Evolutionary conservation across 306 rosid genomes (phyloP).

Genomic region (Dryas alaskensis): DNA sequence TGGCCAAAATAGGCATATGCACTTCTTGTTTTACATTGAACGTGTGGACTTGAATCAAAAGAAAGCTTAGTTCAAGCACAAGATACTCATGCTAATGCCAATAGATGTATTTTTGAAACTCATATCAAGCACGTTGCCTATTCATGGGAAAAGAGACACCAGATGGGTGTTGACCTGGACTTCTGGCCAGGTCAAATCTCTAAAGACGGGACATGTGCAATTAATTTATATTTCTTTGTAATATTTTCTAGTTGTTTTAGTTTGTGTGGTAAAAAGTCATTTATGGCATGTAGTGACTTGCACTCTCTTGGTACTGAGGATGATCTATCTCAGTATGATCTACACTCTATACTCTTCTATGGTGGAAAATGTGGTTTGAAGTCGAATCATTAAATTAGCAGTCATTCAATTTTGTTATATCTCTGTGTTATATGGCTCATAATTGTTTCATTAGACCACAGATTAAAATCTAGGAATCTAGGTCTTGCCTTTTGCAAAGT

Average conservation of each 20-base stretch:
- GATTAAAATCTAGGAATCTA: not conserved
- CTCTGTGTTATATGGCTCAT: not conserved
- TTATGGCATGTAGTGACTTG: not conserved
- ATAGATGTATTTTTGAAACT: not conserved
- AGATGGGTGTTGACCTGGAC: not conserved
- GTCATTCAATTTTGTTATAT: not conserved
- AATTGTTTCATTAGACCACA: not conserved
- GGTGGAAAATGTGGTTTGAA: conserved; percentile 2
- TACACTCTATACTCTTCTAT: not conserved
- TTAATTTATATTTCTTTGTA: not conserved
- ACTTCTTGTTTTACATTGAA: not conserved
- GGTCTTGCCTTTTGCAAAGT: conserved; percentile 7
- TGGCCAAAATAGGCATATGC: conserved; percentile 1
- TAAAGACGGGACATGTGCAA: not conserved
- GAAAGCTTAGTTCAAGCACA: not conserved
- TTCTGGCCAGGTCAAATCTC: not conserved
- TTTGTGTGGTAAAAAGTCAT: not conserved
- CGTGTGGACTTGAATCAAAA: not conserved
- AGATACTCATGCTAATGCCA: not conserved
- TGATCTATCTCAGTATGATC: not conserved
- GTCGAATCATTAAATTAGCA: not conserved
- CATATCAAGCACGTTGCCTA: not conserved
- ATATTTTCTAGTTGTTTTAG: not conserved
- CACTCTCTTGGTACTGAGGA: not conserved
- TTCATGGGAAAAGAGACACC: not conserved